Base-by-base conservation (phyloP, 2,329 filamentous ascomycete genomes). In the Colletotrichum plurivorum region DNA sequence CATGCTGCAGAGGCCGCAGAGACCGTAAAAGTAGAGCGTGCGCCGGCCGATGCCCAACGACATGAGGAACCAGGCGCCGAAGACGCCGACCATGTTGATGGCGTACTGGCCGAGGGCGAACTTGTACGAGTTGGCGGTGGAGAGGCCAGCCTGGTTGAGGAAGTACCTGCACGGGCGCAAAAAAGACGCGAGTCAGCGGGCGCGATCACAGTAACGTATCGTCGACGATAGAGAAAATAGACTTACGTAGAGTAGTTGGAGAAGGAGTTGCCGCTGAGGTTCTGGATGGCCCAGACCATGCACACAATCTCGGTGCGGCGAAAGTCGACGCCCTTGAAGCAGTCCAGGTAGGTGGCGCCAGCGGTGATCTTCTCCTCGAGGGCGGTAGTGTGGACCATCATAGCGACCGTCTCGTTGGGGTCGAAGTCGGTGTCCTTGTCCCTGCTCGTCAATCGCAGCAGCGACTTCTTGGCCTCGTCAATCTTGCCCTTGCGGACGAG, bases 351-450 rank as follows among this genome's bases (percentile, higher is more conserved):
- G 61, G 86, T 90, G 6, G 93, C 89, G 36, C 94, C 94, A 7
- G 83, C 82, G 4, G 93, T 94, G 61, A 94, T 92, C 79, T 88
- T 87, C 76, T 93, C 87, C 78, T 97, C 94, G 12, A 97, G 83
- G 0, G 92, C 92, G 0, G 93, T 95, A 0, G 94, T 97, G 77
- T 97, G 93, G 1, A 94, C 89, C 93, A 97, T 97, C 93, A 97
- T 97, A 74, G 93, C 91, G 57, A 97, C 85, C 0, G 93, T 96
- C 81, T 96, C 93, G 71, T 97, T 92, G 12, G 92, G 88, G 75
- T 97, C 89, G 74, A 96, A 95, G 69, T 92, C 87, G 1, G 89
- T 91, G 69, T 94, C 90, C 62, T 84, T 83, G 71, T 89, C 83
- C 15, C 84, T 74, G 74, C 86, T 91, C 5, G 91, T 93, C 20